Evolutionary conservation across 345 rosid genomes (phyloP).

Genomic region (Syzygium jambos): DNA sequence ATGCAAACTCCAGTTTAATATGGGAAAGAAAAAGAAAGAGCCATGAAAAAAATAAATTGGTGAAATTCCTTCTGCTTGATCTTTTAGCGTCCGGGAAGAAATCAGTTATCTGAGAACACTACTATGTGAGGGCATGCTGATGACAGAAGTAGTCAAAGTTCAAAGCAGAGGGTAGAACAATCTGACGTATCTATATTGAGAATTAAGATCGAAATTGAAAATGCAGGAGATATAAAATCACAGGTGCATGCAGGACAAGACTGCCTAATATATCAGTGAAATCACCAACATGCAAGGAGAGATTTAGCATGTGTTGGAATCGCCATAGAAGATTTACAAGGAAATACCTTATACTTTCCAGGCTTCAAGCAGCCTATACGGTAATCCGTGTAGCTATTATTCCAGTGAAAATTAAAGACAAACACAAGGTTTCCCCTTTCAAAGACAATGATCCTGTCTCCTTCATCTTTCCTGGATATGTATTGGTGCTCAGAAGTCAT

Average conservation of each 20-base stretch:
- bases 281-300: neutral
- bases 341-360: constrained; percentile 83
- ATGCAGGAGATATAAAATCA: neutral
- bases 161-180: neutral
- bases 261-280: neutral
- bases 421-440: constrained; percentile 88
- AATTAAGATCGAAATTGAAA: neutral
- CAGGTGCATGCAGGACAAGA: neutral
- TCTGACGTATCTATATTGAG: neutral
- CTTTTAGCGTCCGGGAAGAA: neutral
- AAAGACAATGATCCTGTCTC: constrained; percentile 66
- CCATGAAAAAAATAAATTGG: neutral
- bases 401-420: constrained; percentile 93
- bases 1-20: neutral
- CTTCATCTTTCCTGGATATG: constrained; percentile 81
- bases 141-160: neutral
- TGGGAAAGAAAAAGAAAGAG: neutral
- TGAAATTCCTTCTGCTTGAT: neutral
- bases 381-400: constrained; percentile 72
- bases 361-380: constrained; percentile 74
- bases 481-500: constrained; percentile 92
- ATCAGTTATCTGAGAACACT: neutral
- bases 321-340: neutral
- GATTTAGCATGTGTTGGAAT: neutral
- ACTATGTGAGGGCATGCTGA: neutral